Evolutionary conservation across 2,329 filamentous ascomycete genomes (phyloP).

Genomic region (Fusarium cicatricum): DNA sequence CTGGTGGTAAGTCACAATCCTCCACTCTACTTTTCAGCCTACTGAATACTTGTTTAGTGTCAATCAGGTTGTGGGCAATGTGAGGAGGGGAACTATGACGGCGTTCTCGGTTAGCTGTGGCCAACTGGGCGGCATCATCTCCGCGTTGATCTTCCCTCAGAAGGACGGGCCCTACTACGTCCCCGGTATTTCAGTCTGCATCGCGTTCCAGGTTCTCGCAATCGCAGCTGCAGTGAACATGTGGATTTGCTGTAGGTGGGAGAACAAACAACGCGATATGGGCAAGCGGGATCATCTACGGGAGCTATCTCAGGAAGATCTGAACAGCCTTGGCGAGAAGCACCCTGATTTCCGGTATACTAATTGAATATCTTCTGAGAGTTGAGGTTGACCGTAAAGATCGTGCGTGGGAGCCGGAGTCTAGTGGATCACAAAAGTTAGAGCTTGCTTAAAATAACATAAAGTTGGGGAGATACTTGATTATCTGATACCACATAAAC

Average conservation of each 20-base stretch:
- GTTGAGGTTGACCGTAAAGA: too few species aligned
- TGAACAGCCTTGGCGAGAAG: slow-evolving; percentile 47
- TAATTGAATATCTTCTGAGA: background rate
- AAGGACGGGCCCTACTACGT: slow-evolving; percentile 41
- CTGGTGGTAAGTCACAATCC: slow-evolving; percentile 46
- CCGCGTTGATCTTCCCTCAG: slow-evolving; percentile 36
- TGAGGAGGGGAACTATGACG: slow-evolving; percentile 56
- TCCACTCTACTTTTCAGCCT: background rate
- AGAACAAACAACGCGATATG: slow-evolving; percentile 47
- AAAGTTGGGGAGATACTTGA: too few species aligned
- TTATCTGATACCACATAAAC: too few species aligned
- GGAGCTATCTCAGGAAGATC: slow-evolving; percentile 45
- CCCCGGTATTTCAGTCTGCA: slow-evolving; percentile 40
- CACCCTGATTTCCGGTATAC: slow-evolving; percentile 5
- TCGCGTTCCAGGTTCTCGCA: slow-evolving; percentile 31
- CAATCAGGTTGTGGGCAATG: slow-evolving; percentile 57
- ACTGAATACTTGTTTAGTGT: background rate
- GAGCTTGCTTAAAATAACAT: too few species aligned
- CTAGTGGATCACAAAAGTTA: too few species aligned
- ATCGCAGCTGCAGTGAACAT: slow-evolving; percentile 25
- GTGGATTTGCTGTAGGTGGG: slow-evolving; percentile 32
- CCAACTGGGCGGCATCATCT: slow-evolving; percentile 50
- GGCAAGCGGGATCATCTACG: slow-evolving; percentile 48
- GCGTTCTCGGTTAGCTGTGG: slow-evolving; percentile 57
- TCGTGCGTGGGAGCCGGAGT: too few species aligned